Base-by-base conservation (phyloP, 306 rosid species). In the Neltuma alba region DNA sequence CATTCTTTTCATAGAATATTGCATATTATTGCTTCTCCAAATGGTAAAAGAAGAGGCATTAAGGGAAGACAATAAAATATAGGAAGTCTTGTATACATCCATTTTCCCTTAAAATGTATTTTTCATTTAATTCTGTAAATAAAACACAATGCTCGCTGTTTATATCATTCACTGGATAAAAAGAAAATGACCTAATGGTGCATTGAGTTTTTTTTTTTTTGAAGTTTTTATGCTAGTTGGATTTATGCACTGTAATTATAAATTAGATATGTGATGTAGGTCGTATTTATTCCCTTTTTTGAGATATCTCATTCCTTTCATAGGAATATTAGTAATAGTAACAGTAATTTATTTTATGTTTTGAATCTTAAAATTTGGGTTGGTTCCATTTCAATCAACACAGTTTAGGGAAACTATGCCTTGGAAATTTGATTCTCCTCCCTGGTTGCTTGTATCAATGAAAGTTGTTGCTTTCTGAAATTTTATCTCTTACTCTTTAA, bases 401-500 rank as follows among this genome's bases (percentile, higher is more conserved):
- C 23, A 13, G 55, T 25, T 42, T 42, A 54, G 27, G 18, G 48
- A 66, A 20, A n/a, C n/a, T 52, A 6, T 52, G 10, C 12, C 70
- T 74, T 27, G 52, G 30, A 50, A 70, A 28, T 55, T 81, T 65
- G 23, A 31, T 38, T 78, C n/a, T 8, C 37, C 20, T 28, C 12
- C 47, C 70, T 45, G 42, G 57, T 77, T n/a, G 78, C 65, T 70
- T 73, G n/a, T 69, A 9, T 41, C 45, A 69, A 28, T 34, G 45
- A 28, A 66, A 76, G 42, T 48, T 58, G 61, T 68, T 70, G n/a
- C 41, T 25, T 52, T 50, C 41, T 65, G 41, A 72, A 74, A 74
- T 76, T 73, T 27, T 74, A 25, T 54, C 58, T 13, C 36, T 62
- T 73, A 68, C 78, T 44, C 41, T 67, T 72, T 72, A 34, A 66